A percentile compares a stretch with the other conserved stretches of the same genome.
phyloP scores from a whole-genome alignment of 2,329 filamentous ascomycete species.

The Chlorencoelia australis region DNA sequence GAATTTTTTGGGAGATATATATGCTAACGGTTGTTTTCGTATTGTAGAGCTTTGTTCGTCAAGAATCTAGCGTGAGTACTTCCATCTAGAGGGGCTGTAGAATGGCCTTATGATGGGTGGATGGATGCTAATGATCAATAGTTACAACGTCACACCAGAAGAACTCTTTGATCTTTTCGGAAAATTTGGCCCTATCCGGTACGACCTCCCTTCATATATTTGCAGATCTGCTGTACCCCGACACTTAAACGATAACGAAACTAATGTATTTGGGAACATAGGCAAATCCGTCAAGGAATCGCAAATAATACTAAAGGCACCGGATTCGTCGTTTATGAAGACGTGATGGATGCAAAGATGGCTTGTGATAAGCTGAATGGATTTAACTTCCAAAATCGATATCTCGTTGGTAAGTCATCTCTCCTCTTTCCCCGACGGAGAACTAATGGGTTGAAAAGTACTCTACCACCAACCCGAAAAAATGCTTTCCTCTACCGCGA shows the following conservation, averaged over 20 bases:
- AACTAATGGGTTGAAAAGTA: slow-evolving; percentile 34
- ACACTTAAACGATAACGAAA: too few relatives aligned
- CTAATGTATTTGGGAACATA: too few relatives aligned
- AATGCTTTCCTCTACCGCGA: slow-evolving; percentile 60
- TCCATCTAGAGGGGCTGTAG: slow-evolving; percentile 12
- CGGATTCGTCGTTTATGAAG: slow-evolving; percentile 98
- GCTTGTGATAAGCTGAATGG: slow-evolving; percentile 99
- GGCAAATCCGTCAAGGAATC: slow-evolving; percentile 97
- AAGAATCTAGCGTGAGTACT: slow-evolving; percentile 88
- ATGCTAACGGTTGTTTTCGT: slow-evolving; percentile 22
- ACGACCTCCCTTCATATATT: slow-evolving; percentile 33
- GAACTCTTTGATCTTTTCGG: slow-evolving; percentile 98
- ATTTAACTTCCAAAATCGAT: slow-evolving; percentile 99
- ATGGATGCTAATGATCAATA: slow-evolving; percentile 37
- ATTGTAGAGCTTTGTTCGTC: slow-evolving; percentile 91
- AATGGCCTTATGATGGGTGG: slow-evolving; percentile 39
- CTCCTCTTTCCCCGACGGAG: slow-evolving; percentile 1
- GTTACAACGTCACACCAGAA: slow-evolving; percentile 98
- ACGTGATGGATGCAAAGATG: slow-evolving; percentile 97
- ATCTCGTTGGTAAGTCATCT: slow-evolving; percentile 75
- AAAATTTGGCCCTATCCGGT: slow-evolving; percentile 94
- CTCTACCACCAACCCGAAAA: slow-evolving; percentile 71
- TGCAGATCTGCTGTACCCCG: too few relatives aligned
- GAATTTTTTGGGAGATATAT: too few relatives aligned
- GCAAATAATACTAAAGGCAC: slow-evolving; percentile 96